phyloP scores from a whole-genome alignment of 2,329 filamentous ascomycete genomes.

The Ophiobolus disseminans region DNA sequence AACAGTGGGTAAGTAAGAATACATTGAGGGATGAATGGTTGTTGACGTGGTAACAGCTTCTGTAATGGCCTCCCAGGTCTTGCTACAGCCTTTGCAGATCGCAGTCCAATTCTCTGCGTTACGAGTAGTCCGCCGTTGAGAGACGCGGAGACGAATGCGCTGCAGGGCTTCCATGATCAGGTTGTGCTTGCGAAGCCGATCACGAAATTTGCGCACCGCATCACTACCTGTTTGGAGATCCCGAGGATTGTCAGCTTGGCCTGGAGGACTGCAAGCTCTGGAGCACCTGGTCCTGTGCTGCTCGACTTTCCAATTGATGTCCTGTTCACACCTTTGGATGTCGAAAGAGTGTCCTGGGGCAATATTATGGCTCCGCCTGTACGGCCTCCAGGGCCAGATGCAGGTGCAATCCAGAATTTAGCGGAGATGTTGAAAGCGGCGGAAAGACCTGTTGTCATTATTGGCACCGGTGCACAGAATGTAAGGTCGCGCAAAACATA shows the following conservation, averaged over 20 bases:
- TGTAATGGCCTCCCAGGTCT: slow-evolving; percentile 56
- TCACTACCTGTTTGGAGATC: slow-evolving; percentile 55
- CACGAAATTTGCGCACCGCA: slow-evolving; percentile 56
- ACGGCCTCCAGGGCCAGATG: slow-evolving; percentile 47
- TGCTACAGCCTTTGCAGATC: slow-evolving; percentile 55
- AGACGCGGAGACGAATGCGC: slow-evolving; percentile 55
- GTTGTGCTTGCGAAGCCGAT: slow-evolving; percentile 53
- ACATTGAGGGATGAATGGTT: background rate
- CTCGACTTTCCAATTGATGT: slow-evolving; percentile 52
- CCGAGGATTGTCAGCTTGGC: slow-evolving; percentile 55
- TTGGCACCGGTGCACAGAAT: slow-evolving; percentile 49
- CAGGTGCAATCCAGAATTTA: slow-evolving; percentile 44
- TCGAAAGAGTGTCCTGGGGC: slow-evolving; percentile 51
- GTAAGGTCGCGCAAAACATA: slow-evolving; percentile 7
- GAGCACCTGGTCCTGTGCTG: slow-evolving; percentile 51
- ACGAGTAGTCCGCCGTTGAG: slow-evolving; percentile 55
- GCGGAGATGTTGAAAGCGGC: slow-evolving; percentile 43
- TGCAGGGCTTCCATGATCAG: slow-evolving; percentile 58
- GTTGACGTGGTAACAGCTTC: slow-evolving; percentile 43
- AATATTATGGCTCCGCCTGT: slow-evolving; percentile 47
- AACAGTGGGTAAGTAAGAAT: slow-evolving; percentile 53
- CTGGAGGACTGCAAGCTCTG: slow-evolving; percentile 49
- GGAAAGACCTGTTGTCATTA: slow-evolving; percentile 51
- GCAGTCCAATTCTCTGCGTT: slow-evolving; percentile 55
- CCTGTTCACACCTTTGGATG: slow-evolving; percentile 51